Evolutionary conservation across 2,329 filamentous ascomycete genomes (phyloP).

Genomic region (Tolypocladium amazonense): DNA sequence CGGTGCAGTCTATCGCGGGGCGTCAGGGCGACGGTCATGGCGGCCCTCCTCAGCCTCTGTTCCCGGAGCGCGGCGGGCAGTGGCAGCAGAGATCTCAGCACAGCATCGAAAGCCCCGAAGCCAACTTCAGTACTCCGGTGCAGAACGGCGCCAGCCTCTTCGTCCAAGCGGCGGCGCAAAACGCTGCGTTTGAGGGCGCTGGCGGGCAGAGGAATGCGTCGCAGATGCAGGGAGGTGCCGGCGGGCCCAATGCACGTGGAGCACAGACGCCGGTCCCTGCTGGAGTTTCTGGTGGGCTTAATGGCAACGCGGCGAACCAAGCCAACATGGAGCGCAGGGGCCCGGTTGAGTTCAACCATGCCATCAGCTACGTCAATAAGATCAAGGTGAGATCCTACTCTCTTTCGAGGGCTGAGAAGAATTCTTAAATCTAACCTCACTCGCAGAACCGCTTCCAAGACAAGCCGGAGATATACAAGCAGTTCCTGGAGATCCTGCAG

Average conservation of each 20-base stretch:
- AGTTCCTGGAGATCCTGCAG: conserved; percentile 95
- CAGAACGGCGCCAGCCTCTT: conserved; percentile 40
- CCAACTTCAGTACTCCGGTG: conserved; percentile 47
- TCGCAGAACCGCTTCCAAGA: conserved; percentile 86
- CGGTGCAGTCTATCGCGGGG: conserved; percentile 71
- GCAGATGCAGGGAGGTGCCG: conserved; percentile 19
- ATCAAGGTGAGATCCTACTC: conserved; percentile 66
- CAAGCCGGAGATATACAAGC: conserved; percentile 97
- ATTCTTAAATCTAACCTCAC: conserved; percentile 6
- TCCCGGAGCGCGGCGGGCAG: conserved; percentile 36
- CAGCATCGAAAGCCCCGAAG: conserved; percentile 53
- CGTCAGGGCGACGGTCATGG: conserved; percentile 36
- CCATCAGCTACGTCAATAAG: conserved; percentile 98
- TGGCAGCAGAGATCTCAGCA: conserved; percentile 49
- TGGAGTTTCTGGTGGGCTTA: conserved; percentile 46
- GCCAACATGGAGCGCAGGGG: conserved; percentile 71
- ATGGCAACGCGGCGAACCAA: conserved; percentile 47
- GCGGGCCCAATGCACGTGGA: conserved; percentile 37
- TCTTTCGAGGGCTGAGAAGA: neutral
- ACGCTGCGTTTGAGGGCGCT: conserved; percentile 20
- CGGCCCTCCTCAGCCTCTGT: conserved; percentile 30
- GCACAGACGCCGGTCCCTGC: conserved; percentile 50
- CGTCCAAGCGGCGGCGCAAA: conserved; percentile 28
- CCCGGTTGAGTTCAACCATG: conserved; percentile 97
- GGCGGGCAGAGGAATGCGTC: conserved; percentile 19